These are phyloP conservation scores for Tolypocladium paradoxum DNA, from an alignment of 2,329 filamentous ascomycete genomes.

Conservation along the genomic window DNA sequence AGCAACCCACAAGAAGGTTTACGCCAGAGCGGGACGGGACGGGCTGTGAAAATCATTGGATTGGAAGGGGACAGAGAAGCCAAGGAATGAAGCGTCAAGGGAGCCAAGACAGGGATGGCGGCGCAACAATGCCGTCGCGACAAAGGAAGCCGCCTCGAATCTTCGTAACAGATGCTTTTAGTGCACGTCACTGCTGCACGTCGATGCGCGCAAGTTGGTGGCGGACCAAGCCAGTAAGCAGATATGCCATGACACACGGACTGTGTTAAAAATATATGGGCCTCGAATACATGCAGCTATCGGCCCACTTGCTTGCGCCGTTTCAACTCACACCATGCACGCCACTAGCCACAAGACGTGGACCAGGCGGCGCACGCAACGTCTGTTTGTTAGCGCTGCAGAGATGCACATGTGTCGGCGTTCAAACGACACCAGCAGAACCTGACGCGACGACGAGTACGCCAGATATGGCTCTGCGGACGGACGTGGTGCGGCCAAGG, in stretches of 20 bases:
- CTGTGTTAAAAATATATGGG: background rate
- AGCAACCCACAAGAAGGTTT: background rate
- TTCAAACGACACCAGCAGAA: background rate
- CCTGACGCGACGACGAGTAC: background rate
- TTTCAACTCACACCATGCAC: background rate
- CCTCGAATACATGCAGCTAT: background rate
- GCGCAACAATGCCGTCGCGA: background rate
- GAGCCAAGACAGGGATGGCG: background rate
- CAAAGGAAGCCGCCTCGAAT: background rate
- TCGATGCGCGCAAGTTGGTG: background rate
- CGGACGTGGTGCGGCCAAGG: background rate
- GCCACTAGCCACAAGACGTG: background rate
- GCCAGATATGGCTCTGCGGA: background rate
- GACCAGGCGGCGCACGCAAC: background rate
- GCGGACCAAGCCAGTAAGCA: background rate
- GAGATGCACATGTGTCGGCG: background rate
- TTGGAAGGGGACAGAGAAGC: background rate
- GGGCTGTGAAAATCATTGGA: too few species aligned
- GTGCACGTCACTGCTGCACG: too few species aligned
- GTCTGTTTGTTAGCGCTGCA: background rate
- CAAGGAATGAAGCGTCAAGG: background rate
- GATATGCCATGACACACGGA: background rate
- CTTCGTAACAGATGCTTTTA: background rate
- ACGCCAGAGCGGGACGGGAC: background rate
- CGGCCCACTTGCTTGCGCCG: background rate